phyloP scores from a whole-genome alignment of 2,329 filamentous ascomycete genomes.

The Fusarium solani-melongenae region DNA sequence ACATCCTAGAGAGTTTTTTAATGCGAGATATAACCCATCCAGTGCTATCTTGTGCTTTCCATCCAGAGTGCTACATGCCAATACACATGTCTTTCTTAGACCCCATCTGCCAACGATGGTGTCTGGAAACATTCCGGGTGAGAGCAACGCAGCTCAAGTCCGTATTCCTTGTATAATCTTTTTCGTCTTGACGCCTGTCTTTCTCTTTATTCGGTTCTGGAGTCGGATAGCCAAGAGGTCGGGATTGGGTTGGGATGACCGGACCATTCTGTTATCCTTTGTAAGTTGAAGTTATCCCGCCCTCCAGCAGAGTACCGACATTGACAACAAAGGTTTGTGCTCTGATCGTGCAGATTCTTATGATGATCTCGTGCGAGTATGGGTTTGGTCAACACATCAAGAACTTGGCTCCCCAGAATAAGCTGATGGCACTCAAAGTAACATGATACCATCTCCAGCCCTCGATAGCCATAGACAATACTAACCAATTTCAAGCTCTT shows the following conservation, averaged over 20 bases:
- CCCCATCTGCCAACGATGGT: slow-evolving; percentile 32
- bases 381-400: slow-evolving; percentile 57
- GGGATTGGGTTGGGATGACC: slow-evolving; percentile 56
- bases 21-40: neutral
- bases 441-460: neutral
- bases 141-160: slow-evolving; percentile 53
- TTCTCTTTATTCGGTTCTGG: slow-evolving; percentile 54
- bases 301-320: neutral
- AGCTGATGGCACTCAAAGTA: slow-evolving; percentile 52
- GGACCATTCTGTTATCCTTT: slow-evolving; percentile 55
- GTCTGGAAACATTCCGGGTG: slow-evolving; percentile 45
- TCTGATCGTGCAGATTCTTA: slow-evolving; percentile 50
- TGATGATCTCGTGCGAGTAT: slow-evolving; percentile 54
- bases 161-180: slow-evolving; percentile 55
- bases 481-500: slow-evolving; percentile 53
- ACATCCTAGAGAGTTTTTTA: neutral
- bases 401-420: slow-evolving; percentile 48
- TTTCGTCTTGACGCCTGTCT: slow-evolving; percentile 55
- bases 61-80: neutral
- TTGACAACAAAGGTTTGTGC: slow-evolving; percentile 47
- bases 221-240: slow-evolving; percentile 51
- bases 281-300: slow-evolving; percentile 40
- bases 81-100: neutral
- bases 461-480: neutral
- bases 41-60: neutral